A percentile compares a stretch with the other conserved stretches of the same genome.
These are phyloP conservation scores for Aspergillus neoniger DNA, from an alignment of 2,329 filamentous ascomycete genomes.

Conservation along the genomic window DNA sequence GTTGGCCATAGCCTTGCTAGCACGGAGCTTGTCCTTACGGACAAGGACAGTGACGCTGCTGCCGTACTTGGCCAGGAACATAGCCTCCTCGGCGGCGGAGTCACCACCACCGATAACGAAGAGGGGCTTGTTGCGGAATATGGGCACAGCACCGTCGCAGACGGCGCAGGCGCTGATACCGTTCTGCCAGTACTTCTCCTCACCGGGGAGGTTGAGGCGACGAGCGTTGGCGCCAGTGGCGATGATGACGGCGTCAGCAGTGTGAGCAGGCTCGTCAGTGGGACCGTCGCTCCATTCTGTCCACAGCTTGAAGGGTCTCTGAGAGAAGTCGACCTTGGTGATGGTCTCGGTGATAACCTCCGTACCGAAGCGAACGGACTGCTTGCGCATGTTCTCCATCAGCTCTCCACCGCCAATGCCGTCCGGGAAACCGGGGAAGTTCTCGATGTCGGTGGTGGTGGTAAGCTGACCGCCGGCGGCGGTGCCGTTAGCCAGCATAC, in stretches of 20 bases:
- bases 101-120: conserved; percentile 97
- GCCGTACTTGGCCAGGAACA: conserved; percentile 97
- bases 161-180: conserved; percentile 96
- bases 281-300: conserved; percentile 78
- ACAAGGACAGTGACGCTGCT: conserved; percentile 94
- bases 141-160: conserved; percentile 93
- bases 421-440: conserved; percentile 92
- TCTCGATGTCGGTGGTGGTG: conserved; percentile 97
- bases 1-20: conserved; percentile 88
- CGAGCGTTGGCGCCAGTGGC: conserved; percentile 93
- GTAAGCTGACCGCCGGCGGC: conserved; percentile 96
- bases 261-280: conserved; percentile 71
- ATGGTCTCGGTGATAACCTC: conserved; percentile 93
- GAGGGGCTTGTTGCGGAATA: conserved; percentile 94
- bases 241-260: conserved; percentile 88
- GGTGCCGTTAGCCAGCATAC: conserved; percentile 95
- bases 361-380: conserved; percentile 90
- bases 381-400: conserved; percentile 94
- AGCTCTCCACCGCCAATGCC: conserved; percentile 83
- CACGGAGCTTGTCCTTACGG: conserved; percentile 79
- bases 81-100: conserved; percentile 93
- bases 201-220: conserved; percentile 77
- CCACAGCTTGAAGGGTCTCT: conserved; percentile 88
- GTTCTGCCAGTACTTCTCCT: conserved; percentile 96
- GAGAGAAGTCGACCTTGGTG: conserved; percentile 78